A percentile compares a stretch with the other conserved stretches of the same genome.
Evolutionary conservation across 1,139 yeast species (phyloP).

Genomic region (Protomyces gravidus): DNA sequence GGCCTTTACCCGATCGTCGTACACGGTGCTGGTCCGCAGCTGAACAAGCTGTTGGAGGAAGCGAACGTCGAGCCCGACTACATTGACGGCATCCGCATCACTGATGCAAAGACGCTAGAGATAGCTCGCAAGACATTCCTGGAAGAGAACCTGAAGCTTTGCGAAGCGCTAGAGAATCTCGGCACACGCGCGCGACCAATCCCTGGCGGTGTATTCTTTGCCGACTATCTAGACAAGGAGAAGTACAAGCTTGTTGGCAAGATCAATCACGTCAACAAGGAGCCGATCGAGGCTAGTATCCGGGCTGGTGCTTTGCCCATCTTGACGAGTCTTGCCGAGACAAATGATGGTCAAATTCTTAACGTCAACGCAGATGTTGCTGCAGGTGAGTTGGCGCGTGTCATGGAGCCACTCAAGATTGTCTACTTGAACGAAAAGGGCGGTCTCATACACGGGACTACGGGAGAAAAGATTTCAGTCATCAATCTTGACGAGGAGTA

Average conservation of each 20-base stretch:
- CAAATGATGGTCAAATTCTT: conserved; percentile 90
- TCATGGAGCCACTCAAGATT: conserved; percentile 91
- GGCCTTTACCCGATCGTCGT: conserved; percentile 94
- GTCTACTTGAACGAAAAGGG: conserved; percentile 97
- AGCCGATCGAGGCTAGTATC: conserved; percentile 90
- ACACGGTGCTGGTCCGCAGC: conserved; percentile 99
- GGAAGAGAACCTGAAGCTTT: conserved; percentile 89
- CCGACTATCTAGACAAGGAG: conserved; percentile 83
- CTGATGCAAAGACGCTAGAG: conserved; percentile 90
- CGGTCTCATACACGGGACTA: conserved; percentile 87
- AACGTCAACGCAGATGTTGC: conserved; percentile 99
- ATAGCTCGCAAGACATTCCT: conserved; percentile 92
- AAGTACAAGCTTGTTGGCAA: conserved; percentile 92
- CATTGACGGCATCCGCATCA: conserved; percentile 92
- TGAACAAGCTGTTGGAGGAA: conserved; percentile 83
- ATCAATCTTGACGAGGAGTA: conserved; percentile 96
- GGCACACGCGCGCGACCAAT: conserved; percentile 99
- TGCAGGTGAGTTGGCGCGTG: conserved; percentile 96
- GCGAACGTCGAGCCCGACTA: conserved; percentile 96
- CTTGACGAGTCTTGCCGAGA: conserved; percentile 92
- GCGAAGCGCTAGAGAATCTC: conserved; percentile 89
- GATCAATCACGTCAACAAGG: conserved; percentile 77
- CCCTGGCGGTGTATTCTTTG: conserved; percentile 95
- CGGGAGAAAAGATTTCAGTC: conserved; percentile 82
- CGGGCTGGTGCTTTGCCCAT: conserved; percentile 96